A percentile compares a stretch with the other conserved stretches of the same genome.
phyloP scores from a whole-genome alignment of 257 asterid species.

The Capsicum baccatum region DNA sequence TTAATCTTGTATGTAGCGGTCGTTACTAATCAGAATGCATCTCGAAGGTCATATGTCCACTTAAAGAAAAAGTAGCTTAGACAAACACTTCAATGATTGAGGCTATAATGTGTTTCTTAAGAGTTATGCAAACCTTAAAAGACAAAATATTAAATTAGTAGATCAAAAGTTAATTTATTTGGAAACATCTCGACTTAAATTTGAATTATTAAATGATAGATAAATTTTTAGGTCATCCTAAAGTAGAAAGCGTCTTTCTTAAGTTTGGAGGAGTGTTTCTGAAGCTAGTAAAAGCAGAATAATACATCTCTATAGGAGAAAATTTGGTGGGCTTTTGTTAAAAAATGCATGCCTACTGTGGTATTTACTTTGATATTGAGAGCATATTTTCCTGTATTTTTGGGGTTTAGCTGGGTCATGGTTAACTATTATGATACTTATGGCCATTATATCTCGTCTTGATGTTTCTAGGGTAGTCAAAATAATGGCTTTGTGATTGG shows the following conservation, averaged over 20 bases:
- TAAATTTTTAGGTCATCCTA: not conserved
- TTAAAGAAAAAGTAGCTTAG: not conserved
- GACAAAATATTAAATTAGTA: not conserved
- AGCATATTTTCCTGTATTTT: conserved; percentile 14
- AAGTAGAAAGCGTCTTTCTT: not conserved
- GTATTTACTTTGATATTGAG: conserved; percentile 8
- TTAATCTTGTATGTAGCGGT: not conserved
- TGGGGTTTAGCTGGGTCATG: not conserved
- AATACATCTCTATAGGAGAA: conserved; percentile 11
- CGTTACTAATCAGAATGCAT: not conserved
- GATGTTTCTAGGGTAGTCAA: conserved; percentile 56
- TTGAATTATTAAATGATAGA: conserved; percentile 10
- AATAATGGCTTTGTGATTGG: conserved; percentile 49
- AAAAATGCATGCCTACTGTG: not conserved
- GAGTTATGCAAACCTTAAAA: not conserved
- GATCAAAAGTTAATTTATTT: conserved; percentile 22
- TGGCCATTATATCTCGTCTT: conserved; percentile 35
- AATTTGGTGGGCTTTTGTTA: not conserved
- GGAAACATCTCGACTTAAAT: not conserved
- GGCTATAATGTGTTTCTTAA: not conserved
- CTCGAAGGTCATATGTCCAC: not conserved
- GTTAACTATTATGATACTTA: not conserved
- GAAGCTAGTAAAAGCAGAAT: conserved; percentile 9
- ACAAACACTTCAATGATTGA: not conserved
- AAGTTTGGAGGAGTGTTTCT: conserved; percentile 23